Conservation (phyloP, 1,284 basidiomycete species). For the Apiotrichum veenhuisii region DNA sequence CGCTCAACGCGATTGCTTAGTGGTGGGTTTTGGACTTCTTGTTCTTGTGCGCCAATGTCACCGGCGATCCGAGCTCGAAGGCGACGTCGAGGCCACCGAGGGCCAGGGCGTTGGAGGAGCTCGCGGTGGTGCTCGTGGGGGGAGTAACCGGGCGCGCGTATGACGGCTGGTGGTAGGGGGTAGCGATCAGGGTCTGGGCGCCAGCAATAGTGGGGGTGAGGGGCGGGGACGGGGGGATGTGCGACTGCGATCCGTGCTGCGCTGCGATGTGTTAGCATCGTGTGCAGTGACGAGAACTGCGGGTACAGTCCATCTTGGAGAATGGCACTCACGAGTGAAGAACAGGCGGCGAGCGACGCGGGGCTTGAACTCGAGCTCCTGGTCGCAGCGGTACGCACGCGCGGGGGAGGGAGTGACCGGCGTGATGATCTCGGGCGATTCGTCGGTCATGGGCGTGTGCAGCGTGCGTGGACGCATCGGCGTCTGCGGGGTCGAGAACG, state of each 20-base stretch:
- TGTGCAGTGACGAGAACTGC: neutral
- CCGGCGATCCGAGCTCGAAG: neutral
- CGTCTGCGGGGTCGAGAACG: neutral
- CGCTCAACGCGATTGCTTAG: neutral
- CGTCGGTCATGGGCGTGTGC: neutral
- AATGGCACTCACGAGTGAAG: constrained; percentile 2
- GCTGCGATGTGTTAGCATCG: neutral
- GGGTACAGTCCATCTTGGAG: too few species aligned
- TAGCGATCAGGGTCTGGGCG: neutral
- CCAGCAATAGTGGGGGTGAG: neutral
- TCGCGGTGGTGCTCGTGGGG: neutral
- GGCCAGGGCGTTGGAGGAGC: neutral
- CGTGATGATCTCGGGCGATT: neutral
- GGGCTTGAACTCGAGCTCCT: constrained; percentile 4
- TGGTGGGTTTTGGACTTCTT: neutral
- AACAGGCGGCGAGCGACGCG: constrained; percentile 1
- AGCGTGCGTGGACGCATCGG: neutral
- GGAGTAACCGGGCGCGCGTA: neutral
- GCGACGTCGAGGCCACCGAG: neutral
- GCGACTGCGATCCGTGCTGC: neutral
- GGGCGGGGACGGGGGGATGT: constrained; percentile 1
- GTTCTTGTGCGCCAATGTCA: neutral
- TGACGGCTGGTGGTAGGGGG: neutral
- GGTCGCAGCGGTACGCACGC: neutral
- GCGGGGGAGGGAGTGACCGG: neutral